These are phyloP conservation scores for Calonectria hongkongensis DNA, from an alignment of 2,329 filamentous ascomycete genomes.

Conservation along the genomic window DNA sequence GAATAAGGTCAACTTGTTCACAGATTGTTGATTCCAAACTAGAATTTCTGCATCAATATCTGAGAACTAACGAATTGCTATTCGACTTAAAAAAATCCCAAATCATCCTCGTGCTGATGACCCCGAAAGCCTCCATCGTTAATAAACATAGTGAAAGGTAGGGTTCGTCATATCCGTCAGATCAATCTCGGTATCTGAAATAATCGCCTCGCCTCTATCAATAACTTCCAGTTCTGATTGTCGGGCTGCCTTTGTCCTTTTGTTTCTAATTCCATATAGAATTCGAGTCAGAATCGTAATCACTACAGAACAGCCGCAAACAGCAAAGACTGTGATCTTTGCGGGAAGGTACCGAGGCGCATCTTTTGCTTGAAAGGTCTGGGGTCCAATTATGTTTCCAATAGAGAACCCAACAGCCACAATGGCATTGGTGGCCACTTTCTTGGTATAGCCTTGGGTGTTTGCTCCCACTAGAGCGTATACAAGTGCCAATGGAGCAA, in stretches of 20 bases:
- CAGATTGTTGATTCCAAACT: no score
- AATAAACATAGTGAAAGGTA: slow-evolving; percentile 43
- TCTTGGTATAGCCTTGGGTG: slow-evolving; percentile 67
- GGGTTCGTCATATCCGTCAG: slow-evolving; percentile 40
- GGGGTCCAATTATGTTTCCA: slow-evolving; percentile 44
- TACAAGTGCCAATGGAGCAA: slow-evolving; percentile 71
- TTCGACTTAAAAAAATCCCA: no score
- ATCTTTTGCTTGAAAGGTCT: slow-evolving; percentile 61
- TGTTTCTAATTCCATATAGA: slow-evolving; percentile 43
- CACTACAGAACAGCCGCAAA: slow-evolving; percentile 38
- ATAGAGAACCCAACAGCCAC: slow-evolving; percentile 38
- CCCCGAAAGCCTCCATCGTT: not conserved
- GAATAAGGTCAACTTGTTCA: no score
- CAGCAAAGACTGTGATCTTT: slow-evolving; percentile 58
- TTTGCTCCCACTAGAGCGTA: slow-evolving; percentile 71
- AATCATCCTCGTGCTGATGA: no score
- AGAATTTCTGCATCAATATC: no score
- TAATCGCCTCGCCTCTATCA: not conserved
- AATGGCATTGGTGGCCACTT: slow-evolving; percentile 46
- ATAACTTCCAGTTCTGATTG: not conserved
- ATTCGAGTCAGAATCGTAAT: slow-evolving; percentile 40
- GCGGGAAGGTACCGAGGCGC: slow-evolving; percentile 70
- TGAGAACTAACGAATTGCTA: no score
- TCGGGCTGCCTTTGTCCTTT: slow-evolving; percentile 12
- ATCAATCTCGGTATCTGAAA: slow-evolving; percentile 2